A percentile compares a stretch with the other conserved stretches of the same genome.
phyloP scores from a whole-genome alignment of 441 rosid genomes.

The Pelargonium cotyledonis region DNA sequence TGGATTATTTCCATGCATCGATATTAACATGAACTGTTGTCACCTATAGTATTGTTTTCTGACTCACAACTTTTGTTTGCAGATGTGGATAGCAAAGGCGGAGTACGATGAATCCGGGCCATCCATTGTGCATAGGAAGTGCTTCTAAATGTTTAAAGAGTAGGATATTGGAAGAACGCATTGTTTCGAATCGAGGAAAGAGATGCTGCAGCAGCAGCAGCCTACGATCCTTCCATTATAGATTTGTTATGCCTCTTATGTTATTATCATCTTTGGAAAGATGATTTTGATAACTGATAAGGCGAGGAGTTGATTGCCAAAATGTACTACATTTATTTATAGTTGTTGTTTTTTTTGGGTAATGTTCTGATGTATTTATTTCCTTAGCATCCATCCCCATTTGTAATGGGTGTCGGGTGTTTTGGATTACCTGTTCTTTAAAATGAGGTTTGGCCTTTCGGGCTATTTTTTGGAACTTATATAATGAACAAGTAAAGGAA shows the following conservation, averaged over 20 bases:
- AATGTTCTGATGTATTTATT: constrained; percentile 9
- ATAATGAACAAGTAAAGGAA: no score
- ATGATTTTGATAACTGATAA: constrained; percentile 32
- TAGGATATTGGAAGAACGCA: not conserved
- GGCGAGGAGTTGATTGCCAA: constrained; percentile 29
- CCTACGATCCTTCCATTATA: not conserved
- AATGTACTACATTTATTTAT: constrained; percentile 32
- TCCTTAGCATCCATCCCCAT: not conserved
- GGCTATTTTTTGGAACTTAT: no score
- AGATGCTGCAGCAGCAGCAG: not conserved
- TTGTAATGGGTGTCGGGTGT: no score
- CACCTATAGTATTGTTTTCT: not conserved
- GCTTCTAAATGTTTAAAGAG: not conserved
- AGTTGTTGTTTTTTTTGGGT: constrained; percentile 12
- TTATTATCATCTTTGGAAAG: constrained; percentile 22
- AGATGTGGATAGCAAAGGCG: constrained; percentile 98
- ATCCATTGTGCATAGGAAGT: constrained; percentile 5
- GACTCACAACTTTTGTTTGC: constrained; percentile 15
- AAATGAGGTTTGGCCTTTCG: no score
- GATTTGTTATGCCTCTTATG: not conserved
- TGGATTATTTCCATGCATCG: constrained; percentile 3
- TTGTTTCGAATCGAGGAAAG: not conserved
- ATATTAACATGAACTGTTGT: no score
- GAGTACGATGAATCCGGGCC: constrained; percentile 90
- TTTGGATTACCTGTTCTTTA: no score